Evolutionary conservation across 257 asterid genomes (phyloP).

Genomic region (Solanum tacnaense): DNA sequence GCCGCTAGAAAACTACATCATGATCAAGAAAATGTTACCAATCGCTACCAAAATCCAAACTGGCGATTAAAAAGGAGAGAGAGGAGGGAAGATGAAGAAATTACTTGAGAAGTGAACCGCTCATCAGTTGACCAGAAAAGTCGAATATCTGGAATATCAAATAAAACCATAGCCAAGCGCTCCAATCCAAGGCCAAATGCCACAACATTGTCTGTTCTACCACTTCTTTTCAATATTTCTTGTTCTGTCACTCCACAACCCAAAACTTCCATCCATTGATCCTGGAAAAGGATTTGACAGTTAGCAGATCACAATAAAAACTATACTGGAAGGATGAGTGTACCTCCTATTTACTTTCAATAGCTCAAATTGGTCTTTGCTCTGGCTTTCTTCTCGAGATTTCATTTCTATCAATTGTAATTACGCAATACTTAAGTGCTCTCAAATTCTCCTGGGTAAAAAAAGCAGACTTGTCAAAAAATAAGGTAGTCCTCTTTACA

Average conservation of each 20-base stretch:
- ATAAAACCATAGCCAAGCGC: constrained; percentile 85
- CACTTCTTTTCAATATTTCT: constrained; percentile 80
- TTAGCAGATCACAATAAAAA: not conserved
- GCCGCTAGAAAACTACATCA: constrained; percentile 57
- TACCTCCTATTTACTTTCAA: not conserved
- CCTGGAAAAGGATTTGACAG: constrained; percentile 28
- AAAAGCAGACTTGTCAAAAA: not conserved
- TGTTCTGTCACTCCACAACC: constrained; percentile 99
- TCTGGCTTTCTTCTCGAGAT: not conserved
- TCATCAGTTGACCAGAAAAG: constrained; percentile 87
- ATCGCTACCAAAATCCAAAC: not conserved
- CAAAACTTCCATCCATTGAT: constrained; percentile 91
- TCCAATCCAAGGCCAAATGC: constrained; percentile 98
- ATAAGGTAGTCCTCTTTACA: not conserved
- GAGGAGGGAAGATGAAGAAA: not conserved
- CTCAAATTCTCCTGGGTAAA: not conserved
- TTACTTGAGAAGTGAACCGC: constrained; percentile 94
- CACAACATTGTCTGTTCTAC: constrained; percentile 63
- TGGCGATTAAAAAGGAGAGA: not conserved
- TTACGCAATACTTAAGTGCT: not conserved
- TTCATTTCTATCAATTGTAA: not conserved
- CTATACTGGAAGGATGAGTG: not conserved
- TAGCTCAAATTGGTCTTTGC: not conserved
- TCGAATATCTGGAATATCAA: constrained; percentile 91
- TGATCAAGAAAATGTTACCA: not conserved